These are phyloP conservation scores for Penicillium concentricum DNA, from an alignment of 2,329 filamentous ascomycete species.

Conservation along the genomic window DNA sequence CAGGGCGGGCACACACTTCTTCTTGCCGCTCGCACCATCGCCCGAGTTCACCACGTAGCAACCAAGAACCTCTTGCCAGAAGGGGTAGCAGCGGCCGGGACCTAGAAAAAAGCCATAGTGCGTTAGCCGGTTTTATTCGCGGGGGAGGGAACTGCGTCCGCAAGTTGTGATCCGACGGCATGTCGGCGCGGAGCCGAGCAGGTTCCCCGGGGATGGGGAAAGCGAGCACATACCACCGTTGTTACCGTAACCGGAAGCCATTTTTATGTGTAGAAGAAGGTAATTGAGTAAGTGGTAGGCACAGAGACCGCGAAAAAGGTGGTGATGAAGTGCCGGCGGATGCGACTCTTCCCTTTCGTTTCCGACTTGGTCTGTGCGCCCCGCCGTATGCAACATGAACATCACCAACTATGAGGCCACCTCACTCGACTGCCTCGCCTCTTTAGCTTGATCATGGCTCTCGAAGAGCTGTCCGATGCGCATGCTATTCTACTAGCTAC, in stretches of 20 bases:
- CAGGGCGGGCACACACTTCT: slow-evolving; percentile 78
- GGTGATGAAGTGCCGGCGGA: slow-evolving; percentile 27
- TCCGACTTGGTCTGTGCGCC: slow-evolving; percentile 32
- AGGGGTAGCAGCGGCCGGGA: slow-evolving; percentile 87
- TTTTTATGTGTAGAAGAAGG: slow-evolving; percentile 31
- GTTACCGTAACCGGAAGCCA: slow-evolving; percentile 57
- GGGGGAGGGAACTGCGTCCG: slow-evolving; percentile 16
- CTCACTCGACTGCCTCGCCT: slow-evolving; percentile 23
- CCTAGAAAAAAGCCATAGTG: slow-evolving; percentile 44
- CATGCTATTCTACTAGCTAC: slow-evolving; percentile 60
- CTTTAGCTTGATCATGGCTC: slow-evolving; percentile 33
- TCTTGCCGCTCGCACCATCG: slow-evolving; percentile 76
- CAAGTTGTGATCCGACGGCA: slow-evolving; percentile 18
- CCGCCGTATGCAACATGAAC: slow-evolving; percentile 27
- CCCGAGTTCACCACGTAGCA: slow-evolving; percentile 96
- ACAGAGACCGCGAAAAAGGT: slow-evolving; percentile 24
- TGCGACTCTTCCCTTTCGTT: slow-evolving; percentile 34
- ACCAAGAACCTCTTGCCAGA: slow-evolving; percentile 98
- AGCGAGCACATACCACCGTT: slow-evolving; percentile 46
- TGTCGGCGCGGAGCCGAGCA: slow-evolving; percentile 9
- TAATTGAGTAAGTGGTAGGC: slow-evolving; percentile 21
- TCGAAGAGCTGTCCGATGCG: slow-evolving; percentile 49
- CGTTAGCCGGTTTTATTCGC: slow-evolving; percentile 25
- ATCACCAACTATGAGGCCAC: slow-evolving; percentile 25
- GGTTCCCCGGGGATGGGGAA: neutral